These are phyloP conservation scores for Teunomyces lycoperdinae DNA, from an alignment of 805 yeast species.

Conservation along the genomic window DNA sequence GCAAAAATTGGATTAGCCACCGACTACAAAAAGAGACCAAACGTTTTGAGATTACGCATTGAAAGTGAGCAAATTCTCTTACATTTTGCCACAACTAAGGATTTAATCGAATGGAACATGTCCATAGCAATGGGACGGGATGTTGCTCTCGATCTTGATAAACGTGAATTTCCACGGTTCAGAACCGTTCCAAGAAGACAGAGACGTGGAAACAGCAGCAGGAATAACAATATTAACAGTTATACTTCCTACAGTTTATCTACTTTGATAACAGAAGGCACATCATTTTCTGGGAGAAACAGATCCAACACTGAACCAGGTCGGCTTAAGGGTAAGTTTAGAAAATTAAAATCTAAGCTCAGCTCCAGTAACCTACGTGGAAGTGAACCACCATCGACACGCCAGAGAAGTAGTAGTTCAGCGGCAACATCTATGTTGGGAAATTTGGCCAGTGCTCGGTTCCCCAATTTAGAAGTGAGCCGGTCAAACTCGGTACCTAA, in stretches of 20 bases:
- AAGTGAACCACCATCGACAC: not conserved
- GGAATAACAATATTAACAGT: constrained; percentile 1
- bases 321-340: constrained; percentile 18
- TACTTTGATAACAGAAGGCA: constrained; percentile 3
- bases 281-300: not conserved
- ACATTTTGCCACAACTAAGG: constrained; percentile 58
- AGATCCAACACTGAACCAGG: constrained; percentile 21
- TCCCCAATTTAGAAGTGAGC: constrained; percentile 3
- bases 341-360: constrained; percentile 21
- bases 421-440: not conserved
- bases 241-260: constrained; percentile 5
- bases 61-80: constrained; percentile 82
- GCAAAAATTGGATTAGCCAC: constrained; percentile 82
- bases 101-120: constrained; percentile 76
- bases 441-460: not conserved
- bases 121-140: constrained; percentile 74
- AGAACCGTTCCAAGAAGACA: constrained; percentile 80
- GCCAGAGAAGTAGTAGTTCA: not conserved
- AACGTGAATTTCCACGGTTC: constrained; percentile 70
- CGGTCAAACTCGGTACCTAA: constrained; percentile 4
- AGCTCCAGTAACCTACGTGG: not conserved
- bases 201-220: constrained; percentile 28
- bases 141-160: constrained; percentile 70
- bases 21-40: constrained; percentile 71
- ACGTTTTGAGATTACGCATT: constrained; percentile 70